A percentile compares a stretch with the other conserved stretches of the same genome.
Evolutionary conservation across 805 yeast species (phyloP).

Genomic region (Candida stauntonica): DNA sequence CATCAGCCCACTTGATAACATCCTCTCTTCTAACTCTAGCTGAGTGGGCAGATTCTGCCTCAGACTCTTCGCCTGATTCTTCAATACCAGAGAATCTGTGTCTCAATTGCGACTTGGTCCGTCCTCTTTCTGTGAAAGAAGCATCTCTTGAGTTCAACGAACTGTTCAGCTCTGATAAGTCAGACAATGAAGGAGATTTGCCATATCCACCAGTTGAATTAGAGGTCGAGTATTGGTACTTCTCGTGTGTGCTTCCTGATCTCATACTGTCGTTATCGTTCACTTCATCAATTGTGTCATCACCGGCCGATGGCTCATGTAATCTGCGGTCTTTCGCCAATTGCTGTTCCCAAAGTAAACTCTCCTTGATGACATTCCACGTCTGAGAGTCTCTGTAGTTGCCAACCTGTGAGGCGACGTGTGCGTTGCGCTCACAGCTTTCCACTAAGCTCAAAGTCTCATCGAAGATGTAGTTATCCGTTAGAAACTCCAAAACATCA

Average conservation of each 20-base stretch:
- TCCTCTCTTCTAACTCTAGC: conserved; percentile 16
- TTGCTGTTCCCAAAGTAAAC: conserved; percentile 35
- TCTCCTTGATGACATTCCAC: conserved; percentile 54
- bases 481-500: conserved; percentile 41
- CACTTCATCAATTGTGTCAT: neutral
- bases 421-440: conserved; percentile 51
- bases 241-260: conserved; percentile 17
- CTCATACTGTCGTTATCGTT: conserved; percentile 16
- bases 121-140: conserved; percentile 10
- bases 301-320: neutral
- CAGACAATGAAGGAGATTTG: conserved; percentile 26
- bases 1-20: conserved; percentile 23
- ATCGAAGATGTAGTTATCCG: conserved; percentile 43
- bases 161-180: conserved; percentile 24
- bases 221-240: conserved; percentile 26
- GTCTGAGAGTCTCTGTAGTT: conserved; percentile 54
- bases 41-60: conserved; percentile 3
- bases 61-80: conserved; percentile 20
- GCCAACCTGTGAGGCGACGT: conserved; percentile 48
- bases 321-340: conserved; percentile 8
- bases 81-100: conserved; percentile 18
- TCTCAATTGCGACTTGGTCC: conserved; percentile 15
- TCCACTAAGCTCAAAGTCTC: conserved; percentile 46
- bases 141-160: conserved; percentile 15
- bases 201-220: conserved; percentile 26